Conservation (phyloP, 768 basidiomycete species). For the Mycena galopus region DNA sequence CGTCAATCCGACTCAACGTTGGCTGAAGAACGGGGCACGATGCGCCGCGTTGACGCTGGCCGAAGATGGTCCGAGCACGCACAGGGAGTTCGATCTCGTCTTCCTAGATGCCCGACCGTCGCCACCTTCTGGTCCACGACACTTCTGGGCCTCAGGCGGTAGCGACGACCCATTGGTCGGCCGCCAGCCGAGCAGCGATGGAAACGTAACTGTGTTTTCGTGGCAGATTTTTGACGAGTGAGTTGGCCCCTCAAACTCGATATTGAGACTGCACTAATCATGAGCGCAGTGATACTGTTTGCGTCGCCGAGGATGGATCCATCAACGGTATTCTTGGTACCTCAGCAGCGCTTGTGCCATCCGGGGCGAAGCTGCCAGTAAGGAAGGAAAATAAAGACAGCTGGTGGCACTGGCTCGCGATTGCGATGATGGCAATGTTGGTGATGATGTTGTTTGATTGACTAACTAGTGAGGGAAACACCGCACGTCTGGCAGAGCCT, state of each 20-base stretch:
- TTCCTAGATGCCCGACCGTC: constrained; percentile 1
- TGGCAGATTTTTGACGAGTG: constrained; percentile 13
- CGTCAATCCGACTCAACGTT: background rate
- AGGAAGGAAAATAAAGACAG: no score
- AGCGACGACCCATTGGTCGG: background rate
- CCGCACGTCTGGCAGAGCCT: no score
- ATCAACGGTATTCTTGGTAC: no score
- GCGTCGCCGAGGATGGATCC: no score
- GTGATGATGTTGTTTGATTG: no score
- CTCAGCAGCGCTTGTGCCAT: no score
- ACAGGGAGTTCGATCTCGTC: constrained; percentile 1
- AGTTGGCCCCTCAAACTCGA: background rate
- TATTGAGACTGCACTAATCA: no score
- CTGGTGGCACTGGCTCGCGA: no score
- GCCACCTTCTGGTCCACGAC: background rate
- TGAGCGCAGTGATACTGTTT: no score
- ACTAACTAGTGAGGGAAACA: no score
- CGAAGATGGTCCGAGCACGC: constrained; percentile 2
- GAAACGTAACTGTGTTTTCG: background rate
- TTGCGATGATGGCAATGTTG: no score
- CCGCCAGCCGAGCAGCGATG: background rate
- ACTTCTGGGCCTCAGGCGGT: background rate
- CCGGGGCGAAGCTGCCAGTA: no score
- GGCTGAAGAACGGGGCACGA: constrained; percentile 13
- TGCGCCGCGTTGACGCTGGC: background rate